phyloP scores from a whole-genome alignment of 2,329 filamentous ascomycete genomes.

The Arthroderma sp. region DNA sequence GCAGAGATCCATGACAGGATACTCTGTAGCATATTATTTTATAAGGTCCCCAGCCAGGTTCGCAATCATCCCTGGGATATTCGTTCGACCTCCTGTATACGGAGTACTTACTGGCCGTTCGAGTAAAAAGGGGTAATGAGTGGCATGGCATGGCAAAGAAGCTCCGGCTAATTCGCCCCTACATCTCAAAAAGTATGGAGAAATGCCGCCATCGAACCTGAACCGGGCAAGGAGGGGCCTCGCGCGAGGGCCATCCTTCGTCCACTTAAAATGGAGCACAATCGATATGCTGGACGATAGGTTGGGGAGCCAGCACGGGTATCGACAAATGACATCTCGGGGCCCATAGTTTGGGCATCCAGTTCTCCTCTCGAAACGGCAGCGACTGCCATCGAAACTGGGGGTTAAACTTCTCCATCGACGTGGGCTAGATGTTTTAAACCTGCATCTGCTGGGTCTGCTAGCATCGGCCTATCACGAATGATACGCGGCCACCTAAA shows the following conservation, averaged over 20 bases:
- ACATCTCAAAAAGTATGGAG: not conserved
- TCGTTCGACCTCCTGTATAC: too few species aligned
- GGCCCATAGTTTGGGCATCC: not conserved
- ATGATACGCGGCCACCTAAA: not conserved
- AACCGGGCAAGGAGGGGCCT: not conserved
- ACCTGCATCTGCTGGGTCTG: conserved; percentile 6
- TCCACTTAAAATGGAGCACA: conserved; percentile 4
- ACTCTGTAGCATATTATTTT: too few species aligned
- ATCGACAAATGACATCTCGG: not conserved
- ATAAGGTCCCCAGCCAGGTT: not conserved
- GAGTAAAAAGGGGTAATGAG: not conserved
- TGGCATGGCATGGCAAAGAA: not conserved
- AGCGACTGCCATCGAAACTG: not conserved
- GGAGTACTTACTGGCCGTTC: not conserved
- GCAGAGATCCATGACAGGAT: not conserved
- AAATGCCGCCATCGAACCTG: not conserved
- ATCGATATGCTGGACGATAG: not conserved
- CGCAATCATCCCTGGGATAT: not conserved
- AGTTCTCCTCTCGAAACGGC: not conserved
- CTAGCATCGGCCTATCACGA: conserved; percentile 1
- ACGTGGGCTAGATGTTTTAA: conserved; percentile 4
- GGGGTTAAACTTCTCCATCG: conserved; percentile 2
- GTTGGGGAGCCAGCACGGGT: not conserved
- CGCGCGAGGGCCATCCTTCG: not conserved
- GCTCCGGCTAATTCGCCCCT: conserved; percentile 1